Evolutionary conservation across 345 rosid species (phyloP).

Genomic region (Gossypium bickii): DNA sequence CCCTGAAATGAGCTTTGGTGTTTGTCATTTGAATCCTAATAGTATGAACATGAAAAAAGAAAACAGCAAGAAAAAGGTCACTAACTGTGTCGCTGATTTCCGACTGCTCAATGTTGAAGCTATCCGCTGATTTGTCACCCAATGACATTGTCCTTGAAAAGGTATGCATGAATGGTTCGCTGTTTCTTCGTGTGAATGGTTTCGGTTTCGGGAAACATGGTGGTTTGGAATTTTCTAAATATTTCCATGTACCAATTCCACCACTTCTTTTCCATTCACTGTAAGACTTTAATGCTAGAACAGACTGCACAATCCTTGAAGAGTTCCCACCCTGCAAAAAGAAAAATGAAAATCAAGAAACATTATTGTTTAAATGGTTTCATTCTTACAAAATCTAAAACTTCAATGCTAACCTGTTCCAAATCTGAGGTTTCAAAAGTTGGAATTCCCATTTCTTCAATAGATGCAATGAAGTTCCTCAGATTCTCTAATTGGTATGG

Average conservation of each 20-base stretch:
- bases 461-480: conserved; percentile 72
- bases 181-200: conserved; percentile 52
- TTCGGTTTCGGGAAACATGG: conserved; percentile 33
- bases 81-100: conserved; percentile 63
- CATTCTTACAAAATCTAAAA: background rate
- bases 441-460: conserved; percentile 76
- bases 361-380: background rate
- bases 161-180: conserved; percentile 63
- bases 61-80: conserved; percentile 20
- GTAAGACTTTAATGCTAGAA: conserved; percentile 79
- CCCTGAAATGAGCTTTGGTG: conserved; percentile 31
- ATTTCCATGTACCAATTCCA: conserved; percentile 67
- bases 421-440: conserved; percentile 87
- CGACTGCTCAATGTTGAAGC: conserved; percentile 28
- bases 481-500: conserved; percentile 86
- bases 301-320: conserved; percentile 64
- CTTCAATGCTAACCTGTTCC: conserved; percentile 51
- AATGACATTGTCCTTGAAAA: conserved; percentile 42
- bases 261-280: conserved; percentile 75
- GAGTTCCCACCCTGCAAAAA: conserved; percentile 68
- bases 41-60: conserved; percentile 13
- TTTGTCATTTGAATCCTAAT: background rate
- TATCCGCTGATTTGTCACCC: conserved; percentile 38
- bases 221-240: conserved; percentile 48
- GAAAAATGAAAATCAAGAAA: background rate